Conservation (phyloP, 176 grass and related monocot genomes). For the Oropetium thomaeum region DNA sequence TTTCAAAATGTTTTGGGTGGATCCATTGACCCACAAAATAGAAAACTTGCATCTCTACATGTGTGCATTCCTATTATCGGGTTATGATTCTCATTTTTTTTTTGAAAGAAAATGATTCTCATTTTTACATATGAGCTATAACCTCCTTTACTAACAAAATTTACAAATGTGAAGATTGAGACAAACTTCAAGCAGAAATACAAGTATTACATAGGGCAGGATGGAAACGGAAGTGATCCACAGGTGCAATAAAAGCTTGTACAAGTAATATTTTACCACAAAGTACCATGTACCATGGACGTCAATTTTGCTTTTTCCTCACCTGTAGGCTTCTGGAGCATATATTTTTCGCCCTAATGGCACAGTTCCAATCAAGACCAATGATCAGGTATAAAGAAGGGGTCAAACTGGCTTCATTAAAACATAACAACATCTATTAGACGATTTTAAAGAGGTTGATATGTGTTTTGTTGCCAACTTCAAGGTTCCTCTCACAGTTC, state of each 20-base stretch:
- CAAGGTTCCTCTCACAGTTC: constrained; percentile 61
- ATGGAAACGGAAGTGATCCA: constrained; percentile 66
- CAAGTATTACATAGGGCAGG: constrained; percentile 73
- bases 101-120: no score
- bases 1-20: no score
- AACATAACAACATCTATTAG: constrained; percentile 8
- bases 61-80: background rate
- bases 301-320: constrained; percentile 12
- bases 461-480: constrained; percentile 18
- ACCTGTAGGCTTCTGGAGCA: constrained; percentile 85
- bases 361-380: constrained; percentile 60
- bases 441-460: background rate
- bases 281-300: background rate
- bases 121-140: constrained; percentile 19
- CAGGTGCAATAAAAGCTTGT: constrained; percentile 54
- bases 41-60: no score
- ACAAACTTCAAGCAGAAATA: constrained; percentile 64
- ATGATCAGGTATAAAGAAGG: constrained; percentile 50
- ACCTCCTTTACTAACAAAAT: constrained; percentile 22
- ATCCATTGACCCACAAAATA: no score
- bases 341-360: constrained; percentile 90
- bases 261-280: background rate
- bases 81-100: constrained; percentile 11
- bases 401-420: constrained; percentile 9
- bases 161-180: constrained; percentile 57